Percentiles rank a stretch among this genome's conserved stretches.
These are phyloP conservation scores for Coffea canephora DNA, from an alignment of 257 asterid species.

Conservation along the genomic window DNA sequence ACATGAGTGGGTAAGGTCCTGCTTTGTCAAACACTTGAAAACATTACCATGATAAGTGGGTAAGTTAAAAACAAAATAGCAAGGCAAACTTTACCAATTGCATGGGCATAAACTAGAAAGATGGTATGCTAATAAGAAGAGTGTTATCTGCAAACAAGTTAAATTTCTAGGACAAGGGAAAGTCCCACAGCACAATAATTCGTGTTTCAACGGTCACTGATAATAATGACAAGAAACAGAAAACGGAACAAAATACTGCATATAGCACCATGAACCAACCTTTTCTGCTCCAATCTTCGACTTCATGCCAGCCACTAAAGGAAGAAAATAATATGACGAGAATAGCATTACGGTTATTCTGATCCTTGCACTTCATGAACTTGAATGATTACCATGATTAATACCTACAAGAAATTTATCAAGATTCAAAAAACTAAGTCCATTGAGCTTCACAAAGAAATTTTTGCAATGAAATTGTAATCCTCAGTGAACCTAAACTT, in stretches of 20 bases:
- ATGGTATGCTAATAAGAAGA: neutral
- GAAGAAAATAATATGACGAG: constrained; percentile 86
- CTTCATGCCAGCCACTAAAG: constrained; percentile 81
- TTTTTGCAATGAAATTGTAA: neutral
- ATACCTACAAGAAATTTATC: constrained; percentile 60
- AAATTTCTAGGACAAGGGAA: neutral
- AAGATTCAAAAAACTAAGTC: constrained; percentile 41
- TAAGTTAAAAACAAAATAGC: neutral
- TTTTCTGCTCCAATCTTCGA: constrained; percentile 73
- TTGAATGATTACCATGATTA: constrained; percentile 77
- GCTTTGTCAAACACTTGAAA: neutral
- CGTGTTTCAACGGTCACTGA: neutral
- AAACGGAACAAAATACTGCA: neutral
- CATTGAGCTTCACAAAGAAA: neutral
- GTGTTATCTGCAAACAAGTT: neutral
- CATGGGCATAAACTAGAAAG: neutral
- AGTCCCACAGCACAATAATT: neutral
- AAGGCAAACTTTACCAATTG: neutral
- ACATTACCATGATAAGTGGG: neutral
- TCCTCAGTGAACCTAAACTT: neutral
- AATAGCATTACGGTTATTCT: constrained; percentile 67
- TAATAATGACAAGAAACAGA: neutral
- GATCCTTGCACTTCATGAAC: constrained; percentile 98
- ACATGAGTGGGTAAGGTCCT: neutral
- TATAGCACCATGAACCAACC: constrained; percentile 37